Evolutionary conservation across 139 green algal genomes (phyloP), one percentile per base, ranked within the genome.

Genomic region (Micractinium conductrix): DNA sequence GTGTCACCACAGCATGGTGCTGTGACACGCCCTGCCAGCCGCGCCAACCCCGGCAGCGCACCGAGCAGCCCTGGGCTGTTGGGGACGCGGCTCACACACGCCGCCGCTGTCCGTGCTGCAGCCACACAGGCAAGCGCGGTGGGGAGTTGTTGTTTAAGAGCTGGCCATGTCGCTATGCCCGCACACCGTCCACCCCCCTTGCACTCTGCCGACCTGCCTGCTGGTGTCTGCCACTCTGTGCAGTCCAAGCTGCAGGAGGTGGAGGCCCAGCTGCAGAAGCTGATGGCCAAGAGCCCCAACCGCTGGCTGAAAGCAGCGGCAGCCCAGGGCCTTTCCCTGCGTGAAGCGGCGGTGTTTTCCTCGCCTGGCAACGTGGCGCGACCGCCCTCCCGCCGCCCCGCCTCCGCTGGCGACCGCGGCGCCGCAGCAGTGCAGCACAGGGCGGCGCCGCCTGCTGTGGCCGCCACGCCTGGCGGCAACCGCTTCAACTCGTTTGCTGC

Each of bases 211-310:
- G n/a, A 30, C 60, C 26, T 71, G 1, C 65, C 33, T 33, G 42
- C 33, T 72, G 35, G 2, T 17, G 2, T 3, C n/a, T 22, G 1
- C n/a, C 30, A 42, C 5, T 8, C 16, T 44, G 53, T 44, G 68
- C 76, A 82, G 58, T 58, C 58, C 76, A 72, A 37, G 55, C 40
- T 82, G 76, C 14, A 53, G 26, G 76, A 82, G 55, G 26, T 19
- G 30, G 17, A 55, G 76, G 76, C 58, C 0, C 55, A 58, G 76
- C 1, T 44, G 50, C 38, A 45, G 33, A 58, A 55, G 7, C 43
- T 70, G 21, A 55, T 82, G 76, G 76, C 76, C 2, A 42, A 43
- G 38, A 82, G 76, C 58, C 76, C 76, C 40, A 58, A 82, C 76
- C 76, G 76, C 58, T 82, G 76, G 76, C 38, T 82, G 58, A 55